phyloP scores from a whole-genome alignment of 495 filamentous ascomycete species.

The Thermochaetoides thermophila region DNA sequence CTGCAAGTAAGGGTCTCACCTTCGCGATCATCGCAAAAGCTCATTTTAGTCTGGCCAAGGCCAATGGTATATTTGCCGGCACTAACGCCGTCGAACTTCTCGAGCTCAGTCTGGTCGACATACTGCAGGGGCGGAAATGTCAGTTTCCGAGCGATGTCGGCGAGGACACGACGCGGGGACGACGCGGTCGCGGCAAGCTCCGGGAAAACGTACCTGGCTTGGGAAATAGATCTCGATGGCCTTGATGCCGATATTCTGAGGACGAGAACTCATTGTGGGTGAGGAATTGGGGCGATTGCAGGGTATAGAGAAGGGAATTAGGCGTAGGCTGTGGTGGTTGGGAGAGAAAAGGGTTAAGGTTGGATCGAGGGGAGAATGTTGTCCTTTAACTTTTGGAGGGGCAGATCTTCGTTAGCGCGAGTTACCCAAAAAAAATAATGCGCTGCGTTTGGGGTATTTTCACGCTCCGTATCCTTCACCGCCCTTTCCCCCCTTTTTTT shows the following conservation, averaged over 20 bases:
- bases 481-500: conserved; percentile 5
- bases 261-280: conserved; percentile 65
- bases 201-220: conserved; percentile 55
- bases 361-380: conserved; percentile 4
- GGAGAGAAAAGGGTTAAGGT: conserved; percentile 4
- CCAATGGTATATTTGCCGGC: conserved; percentile 97
- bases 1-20: conserved; percentile 36
- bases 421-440: conserved; percentile 5
- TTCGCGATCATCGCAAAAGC: conserved; percentile 98
- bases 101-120: conserved; percentile 87
- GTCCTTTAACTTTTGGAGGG: conserved; percentile 11
- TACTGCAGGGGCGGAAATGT: conserved; percentile 41
- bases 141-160: conserved; percentile 17
- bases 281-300: conserved; percentile 15
- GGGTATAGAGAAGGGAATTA: neutral
- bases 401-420: conserved; percentile 12
- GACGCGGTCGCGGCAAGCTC: neutral
- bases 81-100: conserved; percentile 95
- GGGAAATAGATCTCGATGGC: conserved; percentile 99
- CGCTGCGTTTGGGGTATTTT: no score
- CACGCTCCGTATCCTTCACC: conserved; percentile 14
- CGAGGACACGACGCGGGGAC: neutral
- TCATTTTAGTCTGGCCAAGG: conserved; percentile 98
- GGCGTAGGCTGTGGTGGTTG: conserved; percentile 9
- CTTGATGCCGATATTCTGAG: conserved; percentile 97